phyloP scores from a whole-genome alignment of 2,329 filamentous ascomycete species.

The Colletotrichum endophyticum region DNA sequence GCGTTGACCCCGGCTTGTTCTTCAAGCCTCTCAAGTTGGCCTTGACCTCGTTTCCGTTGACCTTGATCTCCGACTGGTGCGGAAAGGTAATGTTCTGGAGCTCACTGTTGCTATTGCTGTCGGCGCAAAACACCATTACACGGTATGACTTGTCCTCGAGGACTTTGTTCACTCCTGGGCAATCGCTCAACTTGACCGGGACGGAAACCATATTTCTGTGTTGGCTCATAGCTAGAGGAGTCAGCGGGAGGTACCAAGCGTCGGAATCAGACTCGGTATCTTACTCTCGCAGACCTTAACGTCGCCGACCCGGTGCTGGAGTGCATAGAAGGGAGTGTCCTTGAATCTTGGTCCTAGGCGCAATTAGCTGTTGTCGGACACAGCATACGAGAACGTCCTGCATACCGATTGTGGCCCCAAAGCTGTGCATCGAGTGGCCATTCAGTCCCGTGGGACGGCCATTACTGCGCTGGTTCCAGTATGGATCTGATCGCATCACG shows the following conservation, averaged over 20 bases:
- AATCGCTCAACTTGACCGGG: constrained; percentile 52
- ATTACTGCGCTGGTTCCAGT: background rate
- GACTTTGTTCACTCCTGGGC: constrained; percentile 59
- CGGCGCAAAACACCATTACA: constrained; percentile 84
- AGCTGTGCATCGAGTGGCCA: background rate
- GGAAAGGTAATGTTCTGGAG: constrained; percentile 86
- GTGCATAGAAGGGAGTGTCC: constrained; percentile 83
- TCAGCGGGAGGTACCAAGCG: constrained; percentile 20
- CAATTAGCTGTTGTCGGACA: background rate
- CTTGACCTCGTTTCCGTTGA: constrained; percentile 87
- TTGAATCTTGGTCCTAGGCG: constrained; percentile 50
- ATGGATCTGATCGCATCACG: background rate
- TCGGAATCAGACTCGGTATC: constrained; percentile 27
- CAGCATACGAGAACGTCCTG: background rate
- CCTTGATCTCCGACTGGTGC: constrained; percentile 88
- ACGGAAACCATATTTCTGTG: constrained; percentile 55
- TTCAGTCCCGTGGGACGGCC: background rate
- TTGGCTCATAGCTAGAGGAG: constrained; percentile 56
- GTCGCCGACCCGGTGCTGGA: constrained; percentile 68
- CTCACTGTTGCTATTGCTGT: constrained; percentile 56
- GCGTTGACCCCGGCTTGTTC: constrained; percentile 93
- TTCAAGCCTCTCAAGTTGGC: constrained; percentile 94
- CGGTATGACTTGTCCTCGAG: constrained; percentile 65
- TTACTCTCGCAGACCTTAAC: constrained; percentile 76
- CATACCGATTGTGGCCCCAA: background rate